Conservation (phyloP, 2,329 filamentous ascomycete genomes). For the Mycocentrospora acerina region DNA sequence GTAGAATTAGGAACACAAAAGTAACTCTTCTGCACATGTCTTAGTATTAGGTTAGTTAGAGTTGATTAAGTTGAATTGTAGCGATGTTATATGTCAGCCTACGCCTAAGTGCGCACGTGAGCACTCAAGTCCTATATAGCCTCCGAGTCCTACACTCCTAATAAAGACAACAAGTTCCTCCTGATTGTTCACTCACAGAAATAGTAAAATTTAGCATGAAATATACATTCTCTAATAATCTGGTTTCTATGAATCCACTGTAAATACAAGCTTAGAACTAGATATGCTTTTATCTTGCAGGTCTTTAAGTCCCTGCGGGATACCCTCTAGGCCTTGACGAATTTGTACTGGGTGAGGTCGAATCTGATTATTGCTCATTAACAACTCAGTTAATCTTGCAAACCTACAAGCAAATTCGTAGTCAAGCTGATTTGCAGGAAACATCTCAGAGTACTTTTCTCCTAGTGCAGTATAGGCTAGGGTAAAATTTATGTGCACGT, state of each 20-base stretch:
- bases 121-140: too few species aligned
- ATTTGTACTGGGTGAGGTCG: conserved; percentile 35
- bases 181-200: too few species aligned
- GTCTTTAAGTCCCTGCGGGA: conserved; percentile 35
- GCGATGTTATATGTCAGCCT: too few species aligned
- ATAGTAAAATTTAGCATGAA: too few species aligned
- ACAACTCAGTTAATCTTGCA: conserved; percentile 20
- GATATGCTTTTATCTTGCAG: conserved; percentile 36
- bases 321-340: conserved; percentile 30
- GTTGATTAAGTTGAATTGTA: too few species aligned
- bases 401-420: conserved; percentile 33
- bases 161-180: too few species aligned
- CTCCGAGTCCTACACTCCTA: too few species aligned
- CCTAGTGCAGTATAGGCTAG: conserved; percentile 49
- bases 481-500: conserved; percentile 47
- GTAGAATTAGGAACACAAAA: too few species aligned
- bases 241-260: conserved; percentile 10
- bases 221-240: too few species aligned
- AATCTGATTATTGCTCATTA: conserved; percentile 33
- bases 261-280: conserved; percentile 39
- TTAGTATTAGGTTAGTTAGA: too few species aligned
- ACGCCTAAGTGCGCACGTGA: too few species aligned
- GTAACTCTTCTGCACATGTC: too few species aligned
- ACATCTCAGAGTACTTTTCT: conserved; percentile 38
- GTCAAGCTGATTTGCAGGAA: conserved; percentile 28